Evolutionary conservation across 495 filamentous ascomycete genomes (phyloP), one percentile per base, ranked within the genome.

Genomic region (Lophiostoma macrostomum): DNA sequence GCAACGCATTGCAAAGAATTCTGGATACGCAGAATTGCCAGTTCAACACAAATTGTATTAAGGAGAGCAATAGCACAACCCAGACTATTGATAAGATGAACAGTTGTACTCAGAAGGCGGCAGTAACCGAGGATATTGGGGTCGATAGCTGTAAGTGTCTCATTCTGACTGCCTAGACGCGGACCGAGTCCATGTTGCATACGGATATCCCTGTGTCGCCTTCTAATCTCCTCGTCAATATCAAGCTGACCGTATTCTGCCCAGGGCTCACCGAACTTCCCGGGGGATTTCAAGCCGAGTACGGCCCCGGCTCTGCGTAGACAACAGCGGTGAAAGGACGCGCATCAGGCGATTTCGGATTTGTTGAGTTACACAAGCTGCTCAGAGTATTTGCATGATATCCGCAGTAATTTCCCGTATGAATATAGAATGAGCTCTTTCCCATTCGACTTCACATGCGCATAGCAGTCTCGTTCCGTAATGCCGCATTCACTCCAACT

Each of bases 121-220:
- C 63, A 30, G 73, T 79, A 5, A 50, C 60, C 5, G 76, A 78
- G 68, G 58, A 67, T 27, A 74, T 71, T n/a, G n/a, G n/a, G n/a
- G n/a, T n/a, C 31, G 71, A 74, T 42, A 70, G 71, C 52, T 78
- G 75, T 79, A 68, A 63, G 74, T 74, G 19, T 27, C n/a, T n/a
- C n/a, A n/a, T n/a, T n/a, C n/a, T n/a, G n/a, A n/a, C n/a, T n/a
- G n/a, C n/a, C n/a, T n/a, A n/a, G n/a, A n/a, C n/a, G n/a, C n/a
- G n/a, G n/a, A n/a, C n/a, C n/a, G n/a, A n/a, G n/a, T n/a, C n/a
- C n/a, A n/a, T n/a, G n/a, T n/a, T n/a, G n/a, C n/a, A n/a, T n/a
- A n/a, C n/a, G 16, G 10, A 44, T n/a, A 3, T 16, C 29, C 8
- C n/a, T 8, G 3, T 11, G 19, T 29, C 34, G n/a, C n/a, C n/a